Conservation (phyloP, 768 basidiomycete species). For the Ephemerocybe angulata region DNA sequence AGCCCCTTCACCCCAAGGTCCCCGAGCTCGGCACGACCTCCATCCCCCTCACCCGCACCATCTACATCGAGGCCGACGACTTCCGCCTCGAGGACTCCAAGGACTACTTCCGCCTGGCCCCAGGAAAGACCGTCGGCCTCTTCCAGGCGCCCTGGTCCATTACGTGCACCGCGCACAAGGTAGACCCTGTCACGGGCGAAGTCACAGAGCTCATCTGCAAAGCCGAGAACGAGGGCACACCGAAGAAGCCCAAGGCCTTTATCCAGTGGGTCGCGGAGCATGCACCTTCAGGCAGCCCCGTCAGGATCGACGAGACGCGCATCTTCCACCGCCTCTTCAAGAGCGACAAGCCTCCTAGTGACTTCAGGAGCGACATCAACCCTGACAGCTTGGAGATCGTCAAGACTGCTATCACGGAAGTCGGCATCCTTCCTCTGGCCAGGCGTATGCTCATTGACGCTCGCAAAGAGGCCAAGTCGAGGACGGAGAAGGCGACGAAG, state of each 20-base stretch:
- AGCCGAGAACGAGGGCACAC: slow-evolving; percentile 64
- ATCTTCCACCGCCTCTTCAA: slow-evolving; percentile 94
- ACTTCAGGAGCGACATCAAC: slow-evolving; percentile 82
- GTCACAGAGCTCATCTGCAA: slow-evolving; percentile 78
- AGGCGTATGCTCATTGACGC: slow-evolving; percentile 65
- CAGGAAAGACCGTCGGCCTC: slow-evolving; percentile 94
- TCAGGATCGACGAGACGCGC: slow-evolving; percentile 83
- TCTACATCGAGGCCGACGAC: slow-evolving; percentile 93
- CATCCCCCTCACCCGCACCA: slow-evolving; percentile 80
- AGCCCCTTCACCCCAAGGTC: slow-evolving; percentile 91
- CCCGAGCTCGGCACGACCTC: slow-evolving; percentile 78
- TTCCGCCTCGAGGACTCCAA: slow-evolving; percentile 88
- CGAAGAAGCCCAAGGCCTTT: slow-evolving; percentile 85
- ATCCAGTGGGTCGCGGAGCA: slow-evolving; percentile 98
- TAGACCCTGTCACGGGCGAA: slow-evolving; percentile 64
- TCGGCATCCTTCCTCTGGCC: slow-evolving; percentile 84
- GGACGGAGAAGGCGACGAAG: slow-evolving; percentile 58
- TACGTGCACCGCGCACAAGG: slow-evolving; percentile 87
- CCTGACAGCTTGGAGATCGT: slow-evolving; percentile 77
- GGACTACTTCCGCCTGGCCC: slow-evolving; percentile 97
- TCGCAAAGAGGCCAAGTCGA: slow-evolving; percentile 55
- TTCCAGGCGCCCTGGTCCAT: slow-evolving; percentile 92
- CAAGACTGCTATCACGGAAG: slow-evolving; percentile 79
- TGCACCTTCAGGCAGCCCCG: slow-evolving; percentile 71
- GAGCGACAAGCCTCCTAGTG: slow-evolving; percentile 82